A percentile compares a stretch with the other conserved stretches of the same genome.
phyloP scores from a whole-genome alignment of 208 protist genomes.

The Wallacemonas sp. region DNA sequence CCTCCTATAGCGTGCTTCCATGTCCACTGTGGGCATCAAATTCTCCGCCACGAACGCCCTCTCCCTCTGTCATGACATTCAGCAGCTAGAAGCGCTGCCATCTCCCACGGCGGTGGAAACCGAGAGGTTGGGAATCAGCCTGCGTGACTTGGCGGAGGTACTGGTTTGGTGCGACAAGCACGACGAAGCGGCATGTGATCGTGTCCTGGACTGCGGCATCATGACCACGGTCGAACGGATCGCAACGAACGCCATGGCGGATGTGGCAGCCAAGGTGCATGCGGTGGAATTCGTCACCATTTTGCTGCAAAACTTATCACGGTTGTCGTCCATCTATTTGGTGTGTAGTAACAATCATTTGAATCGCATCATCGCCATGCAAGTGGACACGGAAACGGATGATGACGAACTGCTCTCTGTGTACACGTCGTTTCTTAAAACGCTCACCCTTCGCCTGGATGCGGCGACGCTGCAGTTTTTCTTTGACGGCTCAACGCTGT shows the following conservation, averaged over 20 bases:
- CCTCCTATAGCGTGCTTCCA: neutral
- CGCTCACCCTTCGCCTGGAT: constrained; percentile 78
- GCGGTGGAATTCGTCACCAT: constrained; percentile 71
- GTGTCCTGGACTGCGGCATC: constrained; percentile 47
- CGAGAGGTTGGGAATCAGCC: constrained; percentile 23
- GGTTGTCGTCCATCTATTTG: constrained; percentile 65
- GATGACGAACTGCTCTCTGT: constrained; percentile 82
- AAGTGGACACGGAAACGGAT: constrained; percentile 50
- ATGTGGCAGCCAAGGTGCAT: constrained; percentile 59
- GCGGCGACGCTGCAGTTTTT: constrained; percentile 83
- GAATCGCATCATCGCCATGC: constrained; percentile 82
- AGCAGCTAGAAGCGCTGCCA: constrained; percentile 14
- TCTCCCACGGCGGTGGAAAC: constrained; percentile 4
- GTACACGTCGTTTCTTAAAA: constrained; percentile 87
- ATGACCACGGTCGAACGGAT: constrained; percentile 73
- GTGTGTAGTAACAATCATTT: constrained; percentile 89
- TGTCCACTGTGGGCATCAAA: constrained; percentile 12
- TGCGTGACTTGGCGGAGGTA: constrained; percentile 74
- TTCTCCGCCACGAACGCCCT: constrained; percentile 64
- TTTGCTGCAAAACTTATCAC: constrained; percentile 76
- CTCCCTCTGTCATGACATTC: constrained; percentile 52
- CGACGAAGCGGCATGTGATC: constrained; percentile 62
- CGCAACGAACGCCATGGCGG: constrained; percentile 57
- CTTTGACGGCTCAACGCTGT: constrained; percentile 49
- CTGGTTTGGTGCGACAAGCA: constrained; percentile 86